phyloP scores from a whole-genome alignment of 805 yeast genomes.

The Phaffomyces opuntiae region DNA sequence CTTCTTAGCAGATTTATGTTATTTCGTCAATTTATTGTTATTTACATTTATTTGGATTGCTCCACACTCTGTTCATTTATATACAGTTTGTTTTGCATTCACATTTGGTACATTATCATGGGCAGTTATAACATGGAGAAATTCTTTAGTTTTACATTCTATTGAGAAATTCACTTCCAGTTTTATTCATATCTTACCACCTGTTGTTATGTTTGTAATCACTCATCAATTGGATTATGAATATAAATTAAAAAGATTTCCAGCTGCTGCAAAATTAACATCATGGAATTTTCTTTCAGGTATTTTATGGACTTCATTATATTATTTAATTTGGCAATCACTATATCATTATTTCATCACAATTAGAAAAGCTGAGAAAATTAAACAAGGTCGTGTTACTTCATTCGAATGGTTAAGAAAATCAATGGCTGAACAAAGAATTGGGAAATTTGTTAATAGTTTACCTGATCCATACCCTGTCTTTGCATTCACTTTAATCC shows the following conservation, averaged over 20 bases:
- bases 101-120: constrained; percentile 85
- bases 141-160: constrained; percentile 85
- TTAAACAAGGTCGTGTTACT: constrained; percentile 78
- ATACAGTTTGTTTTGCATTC: constrained; percentile 78
- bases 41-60: constrained; percentile 74
- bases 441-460: constrained; percentile 75
- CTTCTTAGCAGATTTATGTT: constrained; percentile 88
- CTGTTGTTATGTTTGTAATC: constrained; percentile 77
- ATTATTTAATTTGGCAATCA: constrained; percentile 86
- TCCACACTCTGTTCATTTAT: constrained; percentile 67
- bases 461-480: constrained; percentile 86
- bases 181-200: constrained; percentile 87
- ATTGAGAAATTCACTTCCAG: constrained; percentile 89
- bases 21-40: constrained; percentile 73
- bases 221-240: constrained; percentile 61
- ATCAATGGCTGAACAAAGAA: constrained; percentile 51
- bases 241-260: constrained; percentile 52
- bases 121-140: constrained; percentile 95
- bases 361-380: constrained; percentile 67
- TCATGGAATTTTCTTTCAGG: constrained; percentile 70
- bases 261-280: constrained; percentile 68
- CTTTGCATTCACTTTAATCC: constrained; percentile 77
- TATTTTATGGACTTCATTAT: constrained; percentile 68
- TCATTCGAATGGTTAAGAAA: constrained; percentile 80
- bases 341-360: constrained; percentile 90